Evolutionary conservation across 2,329 filamentous ascomycete species (phyloP).

Genomic region (Aspergillus sp.): DNA sequence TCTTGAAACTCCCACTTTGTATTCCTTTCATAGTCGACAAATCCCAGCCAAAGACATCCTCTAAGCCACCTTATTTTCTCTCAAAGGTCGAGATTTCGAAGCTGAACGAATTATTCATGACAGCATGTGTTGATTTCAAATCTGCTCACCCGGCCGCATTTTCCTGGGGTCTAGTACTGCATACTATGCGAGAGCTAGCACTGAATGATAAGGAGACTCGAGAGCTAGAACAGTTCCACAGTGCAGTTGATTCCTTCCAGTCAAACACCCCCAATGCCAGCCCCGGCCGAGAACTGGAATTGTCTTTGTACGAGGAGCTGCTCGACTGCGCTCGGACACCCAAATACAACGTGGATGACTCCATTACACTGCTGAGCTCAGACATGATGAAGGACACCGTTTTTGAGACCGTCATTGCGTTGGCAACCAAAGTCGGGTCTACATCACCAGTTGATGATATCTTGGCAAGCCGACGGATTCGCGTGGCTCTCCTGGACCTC

Average conservation of each 20-base stretch:
- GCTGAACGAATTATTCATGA: conserved; percentile 64
- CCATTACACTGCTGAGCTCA: conserved; percentile 42
- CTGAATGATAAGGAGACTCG: conserved; percentile 53
- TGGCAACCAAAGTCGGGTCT: conserved; percentile 40
- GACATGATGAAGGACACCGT: conserved; percentile 41
- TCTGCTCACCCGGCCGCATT: conserved; percentile 68
- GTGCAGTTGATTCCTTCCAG: conserved; percentile 35
- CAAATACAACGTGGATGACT: conserved; percentile 37
- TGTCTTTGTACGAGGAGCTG: conserved; percentile 42
- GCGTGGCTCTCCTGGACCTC: conserved; percentile 61
- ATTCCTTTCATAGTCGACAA: conserved; percentile 46
- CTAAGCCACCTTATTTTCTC: conserved; percentile 56
- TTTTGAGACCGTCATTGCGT: conserved; percentile 41
- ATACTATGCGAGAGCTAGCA: conserved; percentile 60
- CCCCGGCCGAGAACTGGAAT: conserved; percentile 25
- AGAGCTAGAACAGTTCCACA: conserved; percentile 37
- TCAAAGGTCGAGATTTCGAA: conserved; percentile 63
- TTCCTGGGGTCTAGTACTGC: conserved; percentile 72
- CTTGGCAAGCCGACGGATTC: conserved; percentile 56
- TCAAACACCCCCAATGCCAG: conserved; percentile 28
- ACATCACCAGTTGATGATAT: conserved; percentile 45
- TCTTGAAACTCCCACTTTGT: conserved; percentile 62
- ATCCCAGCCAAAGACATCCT: conserved; percentile 16
- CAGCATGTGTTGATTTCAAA: conserved; percentile 49
- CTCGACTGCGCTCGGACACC: conserved; percentile 39